A percentile compares a stretch with the other conserved stretches of the same genome.
These are phyloP conservation scores for Penicillium canariense DNA, from an alignment of 495 filamentous ascomycete species.

Conservation along the genomic window DNA sequence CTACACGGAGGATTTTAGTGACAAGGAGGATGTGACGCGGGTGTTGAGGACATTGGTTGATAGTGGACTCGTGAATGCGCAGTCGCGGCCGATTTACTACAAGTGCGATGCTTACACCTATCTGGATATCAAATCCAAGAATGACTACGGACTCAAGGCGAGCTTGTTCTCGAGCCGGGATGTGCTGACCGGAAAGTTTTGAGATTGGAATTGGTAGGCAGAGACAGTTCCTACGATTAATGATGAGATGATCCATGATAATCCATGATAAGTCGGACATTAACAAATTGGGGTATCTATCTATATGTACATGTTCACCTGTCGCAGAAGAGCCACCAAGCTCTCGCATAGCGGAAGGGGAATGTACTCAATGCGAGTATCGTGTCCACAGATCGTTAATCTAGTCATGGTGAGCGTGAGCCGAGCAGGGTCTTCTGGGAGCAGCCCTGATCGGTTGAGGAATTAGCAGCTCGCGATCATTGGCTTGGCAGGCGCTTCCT, in stretches of 20 bases:
- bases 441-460: neutral
- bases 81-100: conserved; percentile 64
- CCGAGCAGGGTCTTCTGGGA: neutral
- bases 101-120: conserved; percentile 80
- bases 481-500: neutral
- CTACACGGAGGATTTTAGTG: conserved; percentile 72
- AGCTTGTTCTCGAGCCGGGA: conserved; percentile 48
- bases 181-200: conserved; percentile 31
- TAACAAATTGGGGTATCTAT: conserved; percentile 13
- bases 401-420: neutral
- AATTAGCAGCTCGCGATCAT: neutral
- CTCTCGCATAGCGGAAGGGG: neutral
- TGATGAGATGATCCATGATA: conserved; percentile 7
- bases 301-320: conserved; percentile 1
- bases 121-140: conserved; percentile 62
- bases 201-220: conserved; percentile 1
- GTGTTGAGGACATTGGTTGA: conserved; percentile 59
- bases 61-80: conserved; percentile 53
- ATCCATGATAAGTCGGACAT: neutral
- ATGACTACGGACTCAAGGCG: conserved; percentile 66
- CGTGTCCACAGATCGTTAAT: neutral
- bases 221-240: conserved; percentile 5
- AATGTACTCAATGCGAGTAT: neutral
- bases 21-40: conserved; percentile 63
- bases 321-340: neutral